These are phyloP conservation scores for Monosporascus ibericus DNA, from an alignment of 2,329 filamentous ascomycete species.

Conservation along the genomic window DNA sequence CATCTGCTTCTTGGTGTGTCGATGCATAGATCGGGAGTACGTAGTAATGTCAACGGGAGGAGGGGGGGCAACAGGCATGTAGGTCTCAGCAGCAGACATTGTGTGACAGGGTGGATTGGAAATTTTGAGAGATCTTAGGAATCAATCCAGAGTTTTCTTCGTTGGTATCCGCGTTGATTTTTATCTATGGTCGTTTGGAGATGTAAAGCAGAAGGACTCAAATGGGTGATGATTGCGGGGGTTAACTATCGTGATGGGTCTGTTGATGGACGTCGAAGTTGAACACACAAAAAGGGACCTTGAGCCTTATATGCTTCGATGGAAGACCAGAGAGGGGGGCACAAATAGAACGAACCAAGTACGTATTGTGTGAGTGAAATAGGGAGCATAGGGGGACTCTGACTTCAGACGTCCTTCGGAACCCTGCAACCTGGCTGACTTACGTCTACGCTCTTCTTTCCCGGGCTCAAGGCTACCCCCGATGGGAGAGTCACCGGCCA, in stretches of 20 bases:
- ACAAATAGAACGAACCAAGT: background rate
- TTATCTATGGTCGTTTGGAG: too few species aligned
- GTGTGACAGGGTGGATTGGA: constrained; percentile 1
- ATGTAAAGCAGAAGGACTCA: too few species aligned
- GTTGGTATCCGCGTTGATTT: too few species aligned
- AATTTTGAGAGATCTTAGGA: background rate
- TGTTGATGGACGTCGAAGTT: too few species aligned
- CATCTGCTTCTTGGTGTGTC: constrained; percentile 62
- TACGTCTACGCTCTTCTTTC: background rate
- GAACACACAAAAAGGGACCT: too few species aligned
- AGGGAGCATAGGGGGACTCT: constrained; percentile 9
- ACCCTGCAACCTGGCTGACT: too few species aligned
- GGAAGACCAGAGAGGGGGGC: constrained; percentile 12
- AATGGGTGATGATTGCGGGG: too few species aligned
- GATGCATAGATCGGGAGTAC: constrained; percentile 57
- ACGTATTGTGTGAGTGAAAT: too few species aligned
- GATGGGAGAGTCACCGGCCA: background rate
- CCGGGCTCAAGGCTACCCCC: background rate
- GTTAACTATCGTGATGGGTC: too few species aligned
- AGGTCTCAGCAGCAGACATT: constrained; percentile 22
- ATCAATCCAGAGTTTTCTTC: background rate
- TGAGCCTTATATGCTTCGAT: background rate
- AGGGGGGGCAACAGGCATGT: constrained; percentile 20
- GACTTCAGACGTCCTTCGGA: constrained; percentile 13
- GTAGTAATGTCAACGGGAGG: constrained; percentile 26